Conservation (phyloP, 768 basidiomycete genomes). For the Serendipita sp. region DNA sequence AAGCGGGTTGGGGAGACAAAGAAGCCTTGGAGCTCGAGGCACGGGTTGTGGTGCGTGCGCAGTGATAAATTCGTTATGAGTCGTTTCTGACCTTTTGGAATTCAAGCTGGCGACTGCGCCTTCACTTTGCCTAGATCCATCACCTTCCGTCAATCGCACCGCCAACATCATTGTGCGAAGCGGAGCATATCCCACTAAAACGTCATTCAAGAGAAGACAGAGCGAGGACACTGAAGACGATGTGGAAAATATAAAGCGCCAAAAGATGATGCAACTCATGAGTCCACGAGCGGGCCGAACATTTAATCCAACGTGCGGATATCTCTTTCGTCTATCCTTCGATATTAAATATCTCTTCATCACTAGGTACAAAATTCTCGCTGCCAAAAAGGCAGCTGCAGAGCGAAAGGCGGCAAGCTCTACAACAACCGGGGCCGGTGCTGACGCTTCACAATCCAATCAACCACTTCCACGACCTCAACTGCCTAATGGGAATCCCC, state of each 20-base stretch:
- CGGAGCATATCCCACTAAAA: slow-evolving; percentile 54
- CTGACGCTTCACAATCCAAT: background rate
- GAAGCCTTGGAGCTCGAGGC: slow-evolving; percentile 64
- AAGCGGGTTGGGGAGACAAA: slow-evolving; percentile 49
- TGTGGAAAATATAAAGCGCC: slow-evolving; percentile 50
- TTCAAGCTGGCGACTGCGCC: slow-evolving; percentile 53
- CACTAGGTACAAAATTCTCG: slow-evolving; percentile 42
- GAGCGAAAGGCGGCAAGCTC: background rate
- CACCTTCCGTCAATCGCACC: slow-evolving; percentile 58
- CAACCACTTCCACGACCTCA: background rate
- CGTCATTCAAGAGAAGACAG: slow-evolving; percentile 63
- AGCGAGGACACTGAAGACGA: slow-evolving; percentile 65
- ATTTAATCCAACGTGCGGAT: slow-evolving; percentile 4
- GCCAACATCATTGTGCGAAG: slow-evolving; percentile 59
- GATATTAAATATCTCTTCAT: slow-evolving; percentile 8
- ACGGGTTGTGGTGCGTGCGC: slow-evolving; percentile 42
- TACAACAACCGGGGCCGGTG: background rate
- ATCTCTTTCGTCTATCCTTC: slow-evolving; percentile 34
- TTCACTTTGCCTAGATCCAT: slow-evolving; percentile 65
- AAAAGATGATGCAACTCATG: slow-evolving; percentile 69
- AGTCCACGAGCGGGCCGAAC: slow-evolving; percentile 36
- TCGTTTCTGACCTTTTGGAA: background rate
- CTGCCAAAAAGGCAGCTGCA: slow-evolving; percentile 21
- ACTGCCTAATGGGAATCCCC: background rate
- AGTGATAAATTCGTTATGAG: background rate